Evolutionary conservation across 1,284 basidiomycete species (phyloP), one percentile per base, ranked within the genome.

Genomic region (Ganoderma meredithae): DNA sequence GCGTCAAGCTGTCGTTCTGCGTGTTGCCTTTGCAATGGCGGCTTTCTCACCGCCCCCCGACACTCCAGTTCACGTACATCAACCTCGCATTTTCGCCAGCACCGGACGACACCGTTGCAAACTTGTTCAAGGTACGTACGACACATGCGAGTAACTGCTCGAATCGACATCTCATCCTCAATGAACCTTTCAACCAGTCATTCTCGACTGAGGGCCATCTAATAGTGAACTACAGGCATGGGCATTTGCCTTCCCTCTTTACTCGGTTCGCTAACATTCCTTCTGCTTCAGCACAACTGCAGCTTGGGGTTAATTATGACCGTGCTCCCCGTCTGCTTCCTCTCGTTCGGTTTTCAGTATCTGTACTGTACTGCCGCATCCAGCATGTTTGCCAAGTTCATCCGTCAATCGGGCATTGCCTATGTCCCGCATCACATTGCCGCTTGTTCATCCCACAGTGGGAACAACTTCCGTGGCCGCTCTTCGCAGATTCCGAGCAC

Each of bases 1-100:
- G 13, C 52, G 10, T 43, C 31, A 67, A 39, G 25, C 39, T 69
- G 40, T 63, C 52, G 19, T 19, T n/a, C 64, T 49, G 17, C 6
- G 12, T 60, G 39, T 19, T 7, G 22, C 13, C 4, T 4, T 41
- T n/a, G 39, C 39, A 40, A 27, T 41, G 22, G 39, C 39, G 25
- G 15, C 22, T 12, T 43, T 41, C 58, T 60, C 25, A 60, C 41
- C 17, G 6, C 13, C 39, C 36, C 22, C 15, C 13, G 44, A 8
- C n/a, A 6, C 17, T 64, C 17, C 75, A 98, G 97, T 98, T 98
- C 81, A 95, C 96, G 6, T 99, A 99, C 79, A 98, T 99, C 84
- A 99, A 99, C 77, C 86, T 96, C n/a, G 95, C 97, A 0, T 99
- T 99, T 79, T 94, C 94, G 2, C 96, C 96, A 56, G 94, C 96